phyloP scores from a whole-genome alignment of 108 stramenopile genomes.

The Mediolabrus comicus region DNA sequence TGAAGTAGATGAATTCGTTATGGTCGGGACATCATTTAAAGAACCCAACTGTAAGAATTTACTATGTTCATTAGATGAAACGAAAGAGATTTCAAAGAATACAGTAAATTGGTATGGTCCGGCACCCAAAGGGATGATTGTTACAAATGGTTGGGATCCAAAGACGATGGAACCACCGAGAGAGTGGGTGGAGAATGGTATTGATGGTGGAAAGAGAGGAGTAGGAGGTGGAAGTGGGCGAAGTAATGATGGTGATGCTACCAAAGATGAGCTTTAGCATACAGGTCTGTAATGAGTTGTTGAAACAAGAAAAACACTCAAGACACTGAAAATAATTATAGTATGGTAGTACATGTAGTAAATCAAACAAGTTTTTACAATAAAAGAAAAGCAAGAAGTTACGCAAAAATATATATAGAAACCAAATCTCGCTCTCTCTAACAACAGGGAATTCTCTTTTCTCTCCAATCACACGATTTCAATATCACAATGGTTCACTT shows the following conservation, averaged over 20 bases:
- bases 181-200: constrained; percentile 10
- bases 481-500: no score
- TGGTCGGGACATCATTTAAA: constrained; percentile 39
- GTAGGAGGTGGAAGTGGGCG: neutral
- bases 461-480: no score
- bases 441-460: no score
- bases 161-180: constrained; percentile 24
- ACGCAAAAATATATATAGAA: no score
- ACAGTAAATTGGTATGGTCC: constrained; percentile 60
- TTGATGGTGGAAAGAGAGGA: constrained; percentile 30
- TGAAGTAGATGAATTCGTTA: constrained; percentile 32
- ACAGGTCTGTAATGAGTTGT: neutral
- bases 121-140: constrained; percentile 45
- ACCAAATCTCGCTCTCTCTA: no score
- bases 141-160: constrained; percentile 47
- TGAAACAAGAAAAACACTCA: neutral
- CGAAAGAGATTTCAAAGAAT: constrained; percentile 18
- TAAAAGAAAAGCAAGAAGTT: no score
- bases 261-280: neutral
- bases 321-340: no score
- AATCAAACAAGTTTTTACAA: neutral
- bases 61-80: constrained; percentile 42
- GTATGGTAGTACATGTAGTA: neutral
- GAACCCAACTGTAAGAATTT: constrained; percentile 52
- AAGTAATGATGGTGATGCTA: neutral